These are phyloP conservation scores for Murraya koenigii DNA, from an alignment of 345 rosid genomes.

Conservation along the genomic window DNA sequence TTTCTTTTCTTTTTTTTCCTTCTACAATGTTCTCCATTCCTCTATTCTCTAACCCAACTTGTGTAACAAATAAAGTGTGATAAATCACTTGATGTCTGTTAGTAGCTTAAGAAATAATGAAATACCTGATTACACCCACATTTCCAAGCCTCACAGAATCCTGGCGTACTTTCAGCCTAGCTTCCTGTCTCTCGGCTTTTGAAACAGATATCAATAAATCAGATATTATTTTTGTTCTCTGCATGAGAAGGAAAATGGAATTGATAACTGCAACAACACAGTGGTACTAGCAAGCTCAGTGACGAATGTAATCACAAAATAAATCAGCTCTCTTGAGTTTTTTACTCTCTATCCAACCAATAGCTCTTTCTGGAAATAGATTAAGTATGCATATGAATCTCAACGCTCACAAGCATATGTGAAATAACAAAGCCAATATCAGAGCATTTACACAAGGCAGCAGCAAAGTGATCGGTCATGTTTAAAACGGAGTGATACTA, in stretches of 20 bases:
- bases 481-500: background rate
- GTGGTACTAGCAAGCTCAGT: background rate
- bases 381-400: background rate
- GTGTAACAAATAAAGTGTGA: background rate
- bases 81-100: background rate
- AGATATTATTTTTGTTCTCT: slow-evolving; percentile 88
- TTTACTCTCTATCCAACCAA: background rate
- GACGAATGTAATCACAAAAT: background rate
- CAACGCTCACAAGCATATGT: background rate
- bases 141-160: slow-evolving; percentile 96
- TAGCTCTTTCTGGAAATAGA: background rate
- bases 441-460: background rate
- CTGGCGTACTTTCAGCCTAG: slow-evolving; percentile 92
- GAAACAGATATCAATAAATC: slow-evolving; percentile 96
- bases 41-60: background rate
- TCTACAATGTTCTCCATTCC: background rate
- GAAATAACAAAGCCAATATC: background rate
- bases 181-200: slow-evolving; percentile 96
- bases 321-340: background rate
- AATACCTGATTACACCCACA: slow-evolving; percentile 93
- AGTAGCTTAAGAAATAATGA: slow-evolving; percentile 11
- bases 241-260: slow-evolving; percentile 30
- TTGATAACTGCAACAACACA: slow-evolving; percentile 1
- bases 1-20: background rate
- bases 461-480: background rate